Percentiles rank a stretch among this genome's conserved stretches.
These are phyloP conservation scores for Pulicaria dysenterica DNA, from an alignment of 129 eudicot genomes.

Conservation along the genomic window DNA sequence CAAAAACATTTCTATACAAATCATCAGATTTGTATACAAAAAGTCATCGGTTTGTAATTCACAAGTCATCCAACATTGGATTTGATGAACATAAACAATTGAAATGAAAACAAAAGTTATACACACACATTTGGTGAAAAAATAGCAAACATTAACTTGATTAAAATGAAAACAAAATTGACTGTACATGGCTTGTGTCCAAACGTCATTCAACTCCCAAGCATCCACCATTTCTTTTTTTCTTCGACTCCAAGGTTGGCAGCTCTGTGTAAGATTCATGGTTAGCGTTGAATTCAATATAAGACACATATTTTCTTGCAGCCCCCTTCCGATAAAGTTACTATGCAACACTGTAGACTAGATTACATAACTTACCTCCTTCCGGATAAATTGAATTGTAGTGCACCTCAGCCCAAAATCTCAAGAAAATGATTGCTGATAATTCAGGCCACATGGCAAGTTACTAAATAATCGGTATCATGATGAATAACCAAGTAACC, in stretches of 20 bases:
- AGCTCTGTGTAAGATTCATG: slow-evolving; percentile 32
- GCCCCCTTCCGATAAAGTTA: not conserved
- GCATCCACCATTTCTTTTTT: slow-evolving; percentile 50
- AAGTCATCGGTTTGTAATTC: no score
- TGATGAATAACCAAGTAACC: slow-evolving; percentile 9
- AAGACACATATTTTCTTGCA: not conserved
- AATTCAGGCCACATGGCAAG: slow-evolving; percentile 10
- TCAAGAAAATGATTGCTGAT: slow-evolving; percentile 67
- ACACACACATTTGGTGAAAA: no score
- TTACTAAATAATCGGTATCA: not conserved
- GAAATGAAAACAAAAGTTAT: no score
- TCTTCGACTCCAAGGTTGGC: slow-evolving; percentile 30
- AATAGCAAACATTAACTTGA: no score
- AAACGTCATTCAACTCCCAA: slow-evolving; percentile 32
- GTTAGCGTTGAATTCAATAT: not conserved
- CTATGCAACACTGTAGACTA: not conserved
- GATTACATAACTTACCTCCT: slow-evolving; percentile 51
- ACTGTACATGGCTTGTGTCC: slow-evolving; percentile 19
- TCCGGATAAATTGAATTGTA: slow-evolving; percentile 74
- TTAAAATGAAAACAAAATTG: no score
- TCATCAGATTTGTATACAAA: no score
- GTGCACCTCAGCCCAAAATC: slow-evolving; percentile 93
- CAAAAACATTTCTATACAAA: no score
- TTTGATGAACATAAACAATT: no score
- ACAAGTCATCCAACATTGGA: no score